A percentile compares a stretch with the other conserved stretches of the same genome.
phyloP scores from a whole-genome alignment of 2,329 filamentous ascomycete genomes.

The Akanthomyces dipterigenus region DNA sequence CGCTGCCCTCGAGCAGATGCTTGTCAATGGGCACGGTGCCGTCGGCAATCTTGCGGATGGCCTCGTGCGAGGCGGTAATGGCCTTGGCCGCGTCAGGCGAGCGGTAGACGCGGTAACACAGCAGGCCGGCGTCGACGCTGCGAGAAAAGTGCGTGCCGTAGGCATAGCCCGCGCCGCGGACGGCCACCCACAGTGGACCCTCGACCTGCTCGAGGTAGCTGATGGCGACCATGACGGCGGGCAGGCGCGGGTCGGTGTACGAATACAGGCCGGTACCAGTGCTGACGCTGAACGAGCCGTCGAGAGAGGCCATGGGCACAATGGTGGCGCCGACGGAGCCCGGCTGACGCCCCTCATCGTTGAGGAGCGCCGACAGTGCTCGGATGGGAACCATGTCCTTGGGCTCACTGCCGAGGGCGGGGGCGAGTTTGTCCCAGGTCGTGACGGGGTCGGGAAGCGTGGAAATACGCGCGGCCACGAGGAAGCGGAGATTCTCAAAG shows the following conservation, averaged over 20 bases:
- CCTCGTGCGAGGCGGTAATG: constrained; percentile 66
- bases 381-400: constrained; percentile 61
- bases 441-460: constrained; percentile 70
- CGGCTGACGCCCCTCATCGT: constrained; percentile 63
- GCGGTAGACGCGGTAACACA: constrained; percentile 83
- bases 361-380: constrained; percentile 64
- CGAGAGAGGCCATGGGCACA: constrained; percentile 84
- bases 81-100: constrained; percentile 86
- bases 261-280: constrained; percentile 68
- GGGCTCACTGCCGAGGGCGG: constrained; percentile 27
- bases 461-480: constrained; percentile 74
- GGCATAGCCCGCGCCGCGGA: constrained; percentile 87
- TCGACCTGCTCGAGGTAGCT: constrained; percentile 91
- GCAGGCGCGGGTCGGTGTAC: constrained; percentile 69
- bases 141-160: constrained; percentile 79
- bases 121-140: constrained; percentile 69
- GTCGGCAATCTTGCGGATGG: constrained; percentile 67
- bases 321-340: constrained; percentile 70
- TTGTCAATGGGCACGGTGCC: constrained; percentile 69
- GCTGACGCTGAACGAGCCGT: constrained; percentile 82
- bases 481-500: constrained; percentile 76
- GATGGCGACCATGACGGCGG: constrained; percentile 79
- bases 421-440: constrained; percentile 59
- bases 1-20: constrained; percentile 79
- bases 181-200: constrained; percentile 87